Evolutionary conservation across 768 basidiomycete genomes (phyloP).

Genomic region (Suillus discolor): DNA sequence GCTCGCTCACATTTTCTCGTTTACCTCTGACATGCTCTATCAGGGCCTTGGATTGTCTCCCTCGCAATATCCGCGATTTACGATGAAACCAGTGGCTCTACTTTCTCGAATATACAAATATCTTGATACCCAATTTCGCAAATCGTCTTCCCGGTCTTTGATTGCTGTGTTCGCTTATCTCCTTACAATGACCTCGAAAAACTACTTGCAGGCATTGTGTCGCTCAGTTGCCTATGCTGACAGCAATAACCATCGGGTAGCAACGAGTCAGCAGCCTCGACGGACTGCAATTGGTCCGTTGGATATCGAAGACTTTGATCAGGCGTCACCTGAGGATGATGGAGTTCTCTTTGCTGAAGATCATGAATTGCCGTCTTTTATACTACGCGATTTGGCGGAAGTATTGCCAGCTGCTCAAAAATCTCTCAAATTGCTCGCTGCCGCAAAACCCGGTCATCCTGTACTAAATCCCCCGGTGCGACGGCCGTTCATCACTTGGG

Average conservation of each 20-base stretch:
- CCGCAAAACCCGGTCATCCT: constrained; percentile 66
- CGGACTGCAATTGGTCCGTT: constrained; percentile 19
- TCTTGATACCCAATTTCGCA: constrained; percentile 54
- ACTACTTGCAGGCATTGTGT: constrained; percentile 62
- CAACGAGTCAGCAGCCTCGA: constrained; percentile 17
- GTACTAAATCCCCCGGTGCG: constrained; percentile 41
- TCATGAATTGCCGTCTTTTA: constrained; percentile 63
- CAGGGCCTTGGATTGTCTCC: constrained; percentile 36
- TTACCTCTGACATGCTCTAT: constrained; percentile 10
- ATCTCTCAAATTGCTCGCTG: constrained; percentile 65
- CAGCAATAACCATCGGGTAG: constrained; percentile 30
- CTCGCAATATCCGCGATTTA: constrained; percentile 44
- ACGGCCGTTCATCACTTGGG: constrained; percentile 49
- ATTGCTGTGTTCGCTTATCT: constrained; percentile 66
- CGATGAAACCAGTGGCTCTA: constrained; percentile 49
- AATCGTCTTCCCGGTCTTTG: constrained; percentile 49
- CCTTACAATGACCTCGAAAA: constrained; percentile 62
- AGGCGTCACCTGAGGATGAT: constrained; percentile 42
- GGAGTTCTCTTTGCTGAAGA: constrained; percentile 40
- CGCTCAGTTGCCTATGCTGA: constrained; percentile 56
- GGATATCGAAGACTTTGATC: constrained; percentile 38
- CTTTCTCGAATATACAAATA: constrained; percentile 64
- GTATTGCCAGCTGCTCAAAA: constrained; percentile 66
- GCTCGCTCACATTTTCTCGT: constrained; percentile 20
- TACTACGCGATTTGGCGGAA: constrained; percentile 51